Conservation (phyloP, 2,329 filamentous ascomycete species). For the Xylariaceae sp. region DNA sequence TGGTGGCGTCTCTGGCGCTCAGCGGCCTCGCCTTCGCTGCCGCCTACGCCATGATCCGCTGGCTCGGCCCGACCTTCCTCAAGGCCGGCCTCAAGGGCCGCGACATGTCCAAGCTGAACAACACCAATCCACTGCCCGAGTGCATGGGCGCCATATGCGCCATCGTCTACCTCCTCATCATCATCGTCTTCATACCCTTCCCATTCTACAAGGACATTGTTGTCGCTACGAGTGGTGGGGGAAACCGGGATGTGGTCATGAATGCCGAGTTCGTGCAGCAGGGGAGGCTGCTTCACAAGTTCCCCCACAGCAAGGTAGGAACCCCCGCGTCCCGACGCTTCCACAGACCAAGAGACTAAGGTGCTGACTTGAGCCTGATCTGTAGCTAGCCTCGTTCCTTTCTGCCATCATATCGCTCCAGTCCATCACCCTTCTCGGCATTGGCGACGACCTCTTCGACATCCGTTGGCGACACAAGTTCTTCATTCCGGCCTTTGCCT, state of each 20-base stretch:
- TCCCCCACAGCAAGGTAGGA: slow-evolving; percentile 84
- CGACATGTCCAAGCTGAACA: slow-evolving; percentile 70
- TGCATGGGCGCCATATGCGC: slow-evolving; percentile 94
- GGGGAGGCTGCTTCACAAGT: slow-evolving; percentile 80
- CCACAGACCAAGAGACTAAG: not conserved
- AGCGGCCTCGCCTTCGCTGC: slow-evolving; percentile 77
- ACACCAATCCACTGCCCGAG: slow-evolving; percentile 60
- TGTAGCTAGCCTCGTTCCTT: slow-evolving; percentile 83
- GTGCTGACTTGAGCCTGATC: not conserved
- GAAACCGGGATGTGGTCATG: slow-evolving; percentile 79
- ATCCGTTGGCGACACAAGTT: slow-evolving; percentile 99
- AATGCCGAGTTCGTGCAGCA: slow-evolving; percentile 66
- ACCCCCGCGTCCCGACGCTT: not conserved
- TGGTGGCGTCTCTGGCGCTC: slow-evolving; percentile 81
- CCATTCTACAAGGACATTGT: slow-evolving; percentile 98
- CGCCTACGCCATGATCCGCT: slow-evolving; percentile 80
- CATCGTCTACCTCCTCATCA: slow-evolving; percentile 78
- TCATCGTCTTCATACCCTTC: slow-evolving; percentile 92
- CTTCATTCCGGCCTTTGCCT: slow-evolving; percentile 90
- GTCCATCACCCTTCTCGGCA: slow-evolving; percentile 80
- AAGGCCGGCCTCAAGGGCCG: slow-evolving; percentile 80
- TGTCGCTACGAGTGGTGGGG: slow-evolving; percentile 85
- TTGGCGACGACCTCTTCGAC: slow-evolving; percentile 94
- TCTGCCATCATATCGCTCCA: slow-evolving; percentile 91
- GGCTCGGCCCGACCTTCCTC: slow-evolving; percentile 87